Base-by-base conservation (phyloP, 768 basidiomycete species). In the Lyophyllum semitale region DNA sequence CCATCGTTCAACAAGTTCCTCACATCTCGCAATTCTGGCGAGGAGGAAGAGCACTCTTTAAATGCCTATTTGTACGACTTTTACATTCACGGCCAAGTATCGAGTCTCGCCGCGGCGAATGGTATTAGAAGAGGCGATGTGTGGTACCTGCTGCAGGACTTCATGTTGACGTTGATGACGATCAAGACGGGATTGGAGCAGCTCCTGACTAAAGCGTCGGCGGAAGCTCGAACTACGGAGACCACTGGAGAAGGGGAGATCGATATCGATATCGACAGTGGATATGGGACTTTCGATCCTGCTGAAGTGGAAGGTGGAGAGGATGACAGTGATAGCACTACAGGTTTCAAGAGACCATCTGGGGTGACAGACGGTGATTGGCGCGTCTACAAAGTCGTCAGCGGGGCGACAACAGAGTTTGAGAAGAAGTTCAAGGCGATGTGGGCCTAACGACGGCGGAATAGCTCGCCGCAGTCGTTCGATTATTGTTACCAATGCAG, bases 31-130 rank as follows among this genome's bases (percentile, higher is more conserved):
- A 23, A 32, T 32, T 26, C 18, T 2, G 38, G 52, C 12, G 49
- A 44, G 12, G 62, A 44, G 12, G 62, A 59, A 2, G 51, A 64
- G 45, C 60, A 68, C 45, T 60, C 63, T 1, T 73, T 88, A 42
- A 89, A 89, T 55, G 87, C 84, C 0, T 88, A 88, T 61, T 66
- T 89, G 15, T 70, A 81, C 42, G 89, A 91, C 62, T 91, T 88
- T 68, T 88, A 80, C 63, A 77, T 65, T 0, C 89, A 90, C 54
- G 89, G 88, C 0, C 84, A 85, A 62, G 69, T 73, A 7, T 63
- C 68, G 2, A 71, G 82, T 1, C 65, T 88, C 30, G 72, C 71
- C 11, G 58, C 58, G 0, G 83, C 84, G 4, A 88, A 88, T 48
- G 82, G 77, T 1, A 84, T 88, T 40, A 70, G 85, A n/a, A 64